phyloP scores from a whole-genome alignment of 768 basidiomycete species.

The Lyophyllum atratum region DNA sequence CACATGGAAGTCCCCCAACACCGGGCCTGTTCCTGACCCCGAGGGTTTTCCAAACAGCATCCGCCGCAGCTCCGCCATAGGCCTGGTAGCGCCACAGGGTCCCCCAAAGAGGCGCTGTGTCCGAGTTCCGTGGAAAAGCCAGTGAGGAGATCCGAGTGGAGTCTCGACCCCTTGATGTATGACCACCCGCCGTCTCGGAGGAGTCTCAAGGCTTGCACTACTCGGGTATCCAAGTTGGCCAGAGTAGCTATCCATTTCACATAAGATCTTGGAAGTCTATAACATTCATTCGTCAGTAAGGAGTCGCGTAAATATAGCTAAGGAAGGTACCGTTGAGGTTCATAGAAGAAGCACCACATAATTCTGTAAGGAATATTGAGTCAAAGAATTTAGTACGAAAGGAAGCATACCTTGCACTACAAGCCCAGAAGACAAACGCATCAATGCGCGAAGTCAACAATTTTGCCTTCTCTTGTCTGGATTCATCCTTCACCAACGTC shows the following conservation, averaged over 20 bases:
- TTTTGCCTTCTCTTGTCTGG: conserved; percentile 24
- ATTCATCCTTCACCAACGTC: conserved; percentile 27
- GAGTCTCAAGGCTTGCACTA: conserved; percentile 54
- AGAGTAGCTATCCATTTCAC: conserved; percentile 78
- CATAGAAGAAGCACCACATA: conserved; percentile 89
- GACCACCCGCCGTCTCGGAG: conserved; percentile 61
- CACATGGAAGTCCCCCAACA: conserved; percentile 76
- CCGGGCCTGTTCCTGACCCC: conserved; percentile 52
- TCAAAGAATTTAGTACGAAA: conserved; percentile 4
- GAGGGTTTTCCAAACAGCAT: conserved; percentile 54
- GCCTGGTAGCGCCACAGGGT: conserved; percentile 61
- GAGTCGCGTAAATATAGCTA: background rate
- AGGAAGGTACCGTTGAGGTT: conserved; percentile 59
- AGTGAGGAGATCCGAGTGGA: conserved; percentile 41
- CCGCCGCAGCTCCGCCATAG: conserved; percentile 56
- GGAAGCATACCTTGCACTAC: conserved; percentile 65
- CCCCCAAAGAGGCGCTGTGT: conserved; percentile 61
- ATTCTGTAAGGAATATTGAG: conserved; percentile 48
- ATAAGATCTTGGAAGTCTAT: conserved; percentile 63
- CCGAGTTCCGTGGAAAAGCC: conserved; percentile 58
- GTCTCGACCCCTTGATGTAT: conserved; percentile 47
- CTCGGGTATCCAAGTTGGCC: conserved; percentile 64
- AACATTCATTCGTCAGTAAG: background rate
- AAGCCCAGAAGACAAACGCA: conserved; percentile 74
- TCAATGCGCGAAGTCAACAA: conserved; percentile 54